Evolutionary conservation across 1,284 basidiomycete species (phyloP), one percentile per base, ranked within the genome.

Genomic region (Takashimella koratensis): DNA sequence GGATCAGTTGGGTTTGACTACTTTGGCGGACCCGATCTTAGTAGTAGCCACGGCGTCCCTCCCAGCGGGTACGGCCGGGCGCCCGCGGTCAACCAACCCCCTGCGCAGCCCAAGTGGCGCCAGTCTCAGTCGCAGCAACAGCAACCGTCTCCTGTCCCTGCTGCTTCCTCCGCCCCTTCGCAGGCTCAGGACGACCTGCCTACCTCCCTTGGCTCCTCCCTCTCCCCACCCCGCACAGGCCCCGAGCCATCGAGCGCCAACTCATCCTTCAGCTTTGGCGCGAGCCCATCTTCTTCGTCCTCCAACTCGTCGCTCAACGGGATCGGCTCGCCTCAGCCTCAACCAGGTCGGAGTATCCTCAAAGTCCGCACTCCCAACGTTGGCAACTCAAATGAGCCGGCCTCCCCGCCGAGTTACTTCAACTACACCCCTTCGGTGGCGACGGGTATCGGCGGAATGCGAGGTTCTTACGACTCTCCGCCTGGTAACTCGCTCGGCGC

Each of bases 11-110:
- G 80, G 4, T 82, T 81, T 57, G 84, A 86, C 63, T 84, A 84
- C 69, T 84, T 85, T 65, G 81, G 77, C 25, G 82, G 82, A 1
- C 80, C 82, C 16, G 81, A 83, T 63, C 73, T 83, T 11, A 12
- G 25, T 3, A 25, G 25, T 5, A 16, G 49, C 43, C 30, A 58
- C 12, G 45, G 51, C 5, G 30, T 8, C 30, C 8, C 10, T 36
- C 10, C 30, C 8, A 19, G 49, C 24, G 21, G 53, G 1, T 65
- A 63, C 43, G 59, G 53, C n/a, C 56, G 62, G 19, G 44, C 59
- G 8, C 58, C 68, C 0, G 65, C 63, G 2, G 72, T 74, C 44
- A 63, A 60, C 42, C 57, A 61, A 39, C 62, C 70, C n/a, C 72
- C 72, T 16, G 53, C 62, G 6, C 71, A 73, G 53, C 66, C 74